Evolutionary conservation across 179 eudicot genomes (phyloP).

Genomic region (Dionaea muscipula): DNA sequence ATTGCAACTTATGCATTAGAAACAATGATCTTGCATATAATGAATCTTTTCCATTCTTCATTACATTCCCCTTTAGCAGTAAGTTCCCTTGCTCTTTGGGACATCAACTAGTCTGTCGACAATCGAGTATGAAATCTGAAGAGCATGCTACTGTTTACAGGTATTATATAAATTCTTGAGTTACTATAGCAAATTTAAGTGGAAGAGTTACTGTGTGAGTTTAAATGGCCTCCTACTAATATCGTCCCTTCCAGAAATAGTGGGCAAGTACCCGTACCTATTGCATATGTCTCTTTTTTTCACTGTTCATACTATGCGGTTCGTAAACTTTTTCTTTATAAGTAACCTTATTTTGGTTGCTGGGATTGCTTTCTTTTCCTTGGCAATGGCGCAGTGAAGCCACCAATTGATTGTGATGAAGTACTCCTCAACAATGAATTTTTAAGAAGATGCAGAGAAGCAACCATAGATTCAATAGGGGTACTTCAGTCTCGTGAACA

Average conservation of each 20-base stretch:
- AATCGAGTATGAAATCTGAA: background rate
- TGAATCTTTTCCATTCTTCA: slow-evolving; percentile 32
- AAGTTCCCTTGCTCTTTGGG: slow-evolving; percentile 5
- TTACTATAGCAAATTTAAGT: slow-evolving; percentile 45
- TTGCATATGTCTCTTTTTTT: background rate
- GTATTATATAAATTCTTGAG: slow-evolving; percentile 39
- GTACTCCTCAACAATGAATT: slow-evolving; percentile 23
- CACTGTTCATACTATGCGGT: too few species aligned
- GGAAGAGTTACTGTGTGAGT: slow-evolving; percentile 32
- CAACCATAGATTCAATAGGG: slow-evolving; percentile 13
- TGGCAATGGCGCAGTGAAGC: slow-evolving; percentile 17
- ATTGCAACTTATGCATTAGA: slow-evolving; percentile 53
- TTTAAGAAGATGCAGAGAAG: slow-evolving; percentile 20
- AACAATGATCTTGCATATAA: slow-evolving; percentile 36
- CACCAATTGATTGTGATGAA: slow-evolving; percentile 18
- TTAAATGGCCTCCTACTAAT: slow-evolving; percentile 32
- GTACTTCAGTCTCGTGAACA: slow-evolving; percentile 3
- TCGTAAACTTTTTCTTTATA: too few species aligned
- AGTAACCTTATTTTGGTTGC: background rate
- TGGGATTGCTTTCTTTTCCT: slow-evolving; percentile 1
- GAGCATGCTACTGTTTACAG: slow-evolving; percentile 18
- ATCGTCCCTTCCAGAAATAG: slow-evolving; percentile 34
- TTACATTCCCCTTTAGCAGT: slow-evolving; percentile 31
- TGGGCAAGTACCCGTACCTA: slow-evolving; percentile 15
- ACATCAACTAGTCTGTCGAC: background rate